Conservation (phyloP, 805 yeast species). For the Candida easanensis region DNA sequence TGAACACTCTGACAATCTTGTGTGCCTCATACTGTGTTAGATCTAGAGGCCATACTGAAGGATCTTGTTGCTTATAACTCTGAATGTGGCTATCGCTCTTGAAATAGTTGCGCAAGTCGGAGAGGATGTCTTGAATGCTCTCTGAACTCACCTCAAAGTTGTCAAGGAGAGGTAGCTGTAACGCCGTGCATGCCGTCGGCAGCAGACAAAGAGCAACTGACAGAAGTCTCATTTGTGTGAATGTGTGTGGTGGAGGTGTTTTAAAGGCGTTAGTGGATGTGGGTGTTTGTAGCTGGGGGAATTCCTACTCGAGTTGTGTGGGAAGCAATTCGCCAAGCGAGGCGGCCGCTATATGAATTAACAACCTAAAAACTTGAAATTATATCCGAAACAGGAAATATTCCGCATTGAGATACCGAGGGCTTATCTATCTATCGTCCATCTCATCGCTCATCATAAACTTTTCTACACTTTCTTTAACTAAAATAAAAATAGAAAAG, state of each 20-base stretch:
- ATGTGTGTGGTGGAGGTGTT: neutral
- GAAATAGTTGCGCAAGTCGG: constrained; percentile 2
- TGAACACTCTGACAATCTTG: constrained; percentile 19
- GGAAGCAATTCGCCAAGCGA: no score
- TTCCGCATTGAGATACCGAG: no score
- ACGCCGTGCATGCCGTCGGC: neutral
- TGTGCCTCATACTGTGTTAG: constrained; percentile 21
- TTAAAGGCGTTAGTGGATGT: no score
- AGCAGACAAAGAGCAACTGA: neutral
- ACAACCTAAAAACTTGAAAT: no score
- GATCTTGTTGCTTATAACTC: constrained; percentile 1
- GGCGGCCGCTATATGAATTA: no score
- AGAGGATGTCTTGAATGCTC: constrained; percentile 5
- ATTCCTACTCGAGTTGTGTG: no score
- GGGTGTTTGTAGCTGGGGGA: no score
- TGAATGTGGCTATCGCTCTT: neutral
- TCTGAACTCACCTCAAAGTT: constrained; percentile 5
- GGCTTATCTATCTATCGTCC: no score
- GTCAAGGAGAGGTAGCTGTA: constrained; percentile 9
- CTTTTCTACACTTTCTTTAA: no score
- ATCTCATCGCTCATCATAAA: no score
- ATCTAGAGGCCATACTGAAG: constrained; percentile 21
- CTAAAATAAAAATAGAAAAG: no score
- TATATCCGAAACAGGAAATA: no score
- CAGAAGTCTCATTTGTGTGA: neutral